These are phyloP conservation scores for Penicillium antarcticum DNA, from an alignment of 495 filamentous ascomycete species.

Conservation along the genomic window DNA sequence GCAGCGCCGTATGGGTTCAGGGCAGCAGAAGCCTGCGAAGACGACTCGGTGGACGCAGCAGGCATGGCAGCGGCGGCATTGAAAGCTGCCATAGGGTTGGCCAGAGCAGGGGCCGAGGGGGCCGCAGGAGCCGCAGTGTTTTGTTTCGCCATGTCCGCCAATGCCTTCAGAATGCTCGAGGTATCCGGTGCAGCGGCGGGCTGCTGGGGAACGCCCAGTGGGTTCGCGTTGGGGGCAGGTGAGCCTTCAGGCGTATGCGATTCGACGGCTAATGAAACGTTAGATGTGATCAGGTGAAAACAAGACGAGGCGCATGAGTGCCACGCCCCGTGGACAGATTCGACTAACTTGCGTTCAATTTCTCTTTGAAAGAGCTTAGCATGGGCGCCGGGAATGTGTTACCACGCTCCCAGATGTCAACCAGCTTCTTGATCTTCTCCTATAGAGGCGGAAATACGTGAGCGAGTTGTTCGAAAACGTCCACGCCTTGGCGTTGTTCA, in stretches of 20 bases:
- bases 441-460: constrained; percentile 53
- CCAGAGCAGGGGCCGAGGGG: constrained; percentile 44
- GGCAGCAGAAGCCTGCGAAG: constrained; percentile 42
- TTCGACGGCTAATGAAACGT: constrained; percentile 47
- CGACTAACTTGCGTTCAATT: constrained; percentile 69
- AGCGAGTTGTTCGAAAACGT: constrained; percentile 29
- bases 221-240: constrained; percentile 59
- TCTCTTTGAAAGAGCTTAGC: constrained; percentile 83
- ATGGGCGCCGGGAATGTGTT: constrained; percentile 82
- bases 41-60: constrained; percentile 46
- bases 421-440: constrained; percentile 94
- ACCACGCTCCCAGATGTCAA: constrained; percentile 97
- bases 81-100: constrained; percentile 55
- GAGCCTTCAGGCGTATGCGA: constrained; percentile 81
- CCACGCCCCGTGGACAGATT: background rate
- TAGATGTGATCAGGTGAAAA: constrained; percentile 6
- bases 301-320: background rate
- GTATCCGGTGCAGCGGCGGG: constrained; percentile 56
- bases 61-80: constrained; percentile 43
- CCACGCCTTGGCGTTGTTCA: constrained; percentile 18
- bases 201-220: constrained; percentile 28
- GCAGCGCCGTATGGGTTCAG: constrained; percentile 59
- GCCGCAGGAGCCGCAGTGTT: constrained; percentile 62
- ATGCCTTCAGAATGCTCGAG: constrained; percentile 72
- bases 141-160: constrained; percentile 83